Evolutionary conservation across 2,329 filamentous ascomycete genomes (phyloP).

Genomic region (Ophiostoma perfectum): DNA sequence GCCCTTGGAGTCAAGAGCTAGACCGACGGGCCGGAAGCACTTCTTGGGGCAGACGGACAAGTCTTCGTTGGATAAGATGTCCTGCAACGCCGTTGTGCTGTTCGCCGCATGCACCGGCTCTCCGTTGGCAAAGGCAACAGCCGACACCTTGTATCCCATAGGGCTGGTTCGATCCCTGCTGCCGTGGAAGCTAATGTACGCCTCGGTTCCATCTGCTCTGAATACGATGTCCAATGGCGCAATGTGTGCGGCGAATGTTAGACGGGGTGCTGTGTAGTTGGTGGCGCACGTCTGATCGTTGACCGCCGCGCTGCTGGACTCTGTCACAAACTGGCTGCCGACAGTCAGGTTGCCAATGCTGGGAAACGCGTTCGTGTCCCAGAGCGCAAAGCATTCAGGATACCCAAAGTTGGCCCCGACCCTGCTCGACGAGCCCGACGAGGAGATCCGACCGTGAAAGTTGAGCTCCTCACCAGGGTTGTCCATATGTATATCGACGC

Average conservation of each 20-base stretch:
- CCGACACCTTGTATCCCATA: conserved; percentile 44
- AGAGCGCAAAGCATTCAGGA: neutral
- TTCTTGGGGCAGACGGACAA: conserved; percentile 46
- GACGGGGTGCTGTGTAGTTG: neutral
- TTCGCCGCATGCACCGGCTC: neutral
- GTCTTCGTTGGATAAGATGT: conserved; percentile 38
- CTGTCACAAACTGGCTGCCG: neutral
- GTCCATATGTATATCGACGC: neutral
- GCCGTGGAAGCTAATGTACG: conserved; percentile 67
- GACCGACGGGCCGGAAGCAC: conserved; percentile 60
- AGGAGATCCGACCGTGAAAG: neutral
- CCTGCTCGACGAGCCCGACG: neutral
- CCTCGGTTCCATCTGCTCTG: conserved; percentile 49
- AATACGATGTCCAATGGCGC: conserved; percentile 47
- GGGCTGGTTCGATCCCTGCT: conserved; percentile 51
- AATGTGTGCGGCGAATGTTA: neutral
- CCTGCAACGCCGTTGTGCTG: neutral
- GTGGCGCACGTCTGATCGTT: neutral
- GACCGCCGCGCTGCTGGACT: neutral
- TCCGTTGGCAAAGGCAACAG: conserved; percentile 35
- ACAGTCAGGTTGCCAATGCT: neutral
- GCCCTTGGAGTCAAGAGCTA: conserved; percentile 47
- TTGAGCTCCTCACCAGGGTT: conserved; percentile 2
- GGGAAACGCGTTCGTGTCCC: neutral
- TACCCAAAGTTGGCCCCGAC: neutral